Conservation (phyloP, 2,329 filamentous ascomycete species). For the Fusarium nygamai region DNA sequence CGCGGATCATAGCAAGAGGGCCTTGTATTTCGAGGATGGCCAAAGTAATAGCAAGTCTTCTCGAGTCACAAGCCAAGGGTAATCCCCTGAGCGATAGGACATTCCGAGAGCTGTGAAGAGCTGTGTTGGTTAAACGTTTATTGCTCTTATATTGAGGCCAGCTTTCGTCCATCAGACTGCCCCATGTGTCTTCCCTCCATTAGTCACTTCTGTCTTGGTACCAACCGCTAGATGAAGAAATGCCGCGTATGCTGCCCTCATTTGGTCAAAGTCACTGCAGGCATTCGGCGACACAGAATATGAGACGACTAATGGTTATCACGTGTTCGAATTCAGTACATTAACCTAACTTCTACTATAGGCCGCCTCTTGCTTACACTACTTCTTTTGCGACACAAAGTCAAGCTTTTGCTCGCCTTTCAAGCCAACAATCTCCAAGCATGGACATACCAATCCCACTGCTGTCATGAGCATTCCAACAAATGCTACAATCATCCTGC, state of each 20-base stretch:
- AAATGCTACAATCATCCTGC: neutral
- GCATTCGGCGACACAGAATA: no score
- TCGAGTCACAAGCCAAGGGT: neutral
- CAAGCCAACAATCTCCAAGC: neutral
- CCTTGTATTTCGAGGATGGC: neutral
- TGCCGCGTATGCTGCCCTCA: neutral
- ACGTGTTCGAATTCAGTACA: no score
- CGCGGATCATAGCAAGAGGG: neutral
- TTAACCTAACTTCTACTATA: neutral
- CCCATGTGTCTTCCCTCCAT: neutral
- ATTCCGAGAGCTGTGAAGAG: neutral
- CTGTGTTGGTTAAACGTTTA: no score
- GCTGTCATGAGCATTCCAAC: neutral
- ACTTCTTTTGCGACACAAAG: neutral
- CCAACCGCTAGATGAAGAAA: fast-evolving
- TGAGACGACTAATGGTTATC: no score
- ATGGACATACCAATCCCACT: neutral
- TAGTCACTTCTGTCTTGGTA: neutral
- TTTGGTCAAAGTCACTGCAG: no score
- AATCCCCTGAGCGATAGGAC: neutral
- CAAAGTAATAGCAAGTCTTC: neutral
- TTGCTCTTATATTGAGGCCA: no score
- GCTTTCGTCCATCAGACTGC: neutral
- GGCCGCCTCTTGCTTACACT: neutral
- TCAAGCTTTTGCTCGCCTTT: neutral